Evolutionary conservation across 805 yeast genomes (phyloP), one percentile per base, ranked within the genome.

Genomic region (Saccharomycopsis sp.): DNA sequence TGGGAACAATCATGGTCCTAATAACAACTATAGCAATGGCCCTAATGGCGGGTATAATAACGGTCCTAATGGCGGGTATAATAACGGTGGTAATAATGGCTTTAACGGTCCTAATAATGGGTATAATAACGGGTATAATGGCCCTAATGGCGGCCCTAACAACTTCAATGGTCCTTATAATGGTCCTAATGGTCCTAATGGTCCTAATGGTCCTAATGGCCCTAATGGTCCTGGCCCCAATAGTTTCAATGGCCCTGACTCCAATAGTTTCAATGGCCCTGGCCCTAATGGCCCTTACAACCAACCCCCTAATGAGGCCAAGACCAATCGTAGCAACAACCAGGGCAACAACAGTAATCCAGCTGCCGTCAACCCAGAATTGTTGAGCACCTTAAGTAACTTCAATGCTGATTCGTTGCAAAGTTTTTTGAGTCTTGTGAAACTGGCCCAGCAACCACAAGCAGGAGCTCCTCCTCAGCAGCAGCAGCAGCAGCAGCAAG

Each of bases 371-470:
- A 58, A 56, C 42, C 56, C 63, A 24, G 51, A 47, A 7, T 47
- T 58, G 17, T 44, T 58, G 22, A 55, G 50, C 25, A 47, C 60
- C 2, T 55, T 61, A 17, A 56, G 60, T 23, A 62, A 60, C 15
- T 60, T 71, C 63, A 73, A 72, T 58, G 73, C 72, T 22, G 64
- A 61, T 24, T 64, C 74, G 2, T 56, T 73, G n/a, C 72, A 71
- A 52, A 69, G 65, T 55, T 68, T 72, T 58, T 57, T 72, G 52
- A 59, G 68, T 8, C 56, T 72, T 54, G 68, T 70, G 8, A 59
- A 60, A 54, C 60, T 49, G 38, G 17, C 38, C 20, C 59, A 25
- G 47, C 41, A 41, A 17, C 54, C 15, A 25, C 53, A 14, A 29
- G 53, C 14, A 50, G 54, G 14, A 8, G 14, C 17, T 52, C 20